phyloP scores from a whole-genome alignment of 164 flowering plant species.

The Pachysandra terminalis region DNA sequence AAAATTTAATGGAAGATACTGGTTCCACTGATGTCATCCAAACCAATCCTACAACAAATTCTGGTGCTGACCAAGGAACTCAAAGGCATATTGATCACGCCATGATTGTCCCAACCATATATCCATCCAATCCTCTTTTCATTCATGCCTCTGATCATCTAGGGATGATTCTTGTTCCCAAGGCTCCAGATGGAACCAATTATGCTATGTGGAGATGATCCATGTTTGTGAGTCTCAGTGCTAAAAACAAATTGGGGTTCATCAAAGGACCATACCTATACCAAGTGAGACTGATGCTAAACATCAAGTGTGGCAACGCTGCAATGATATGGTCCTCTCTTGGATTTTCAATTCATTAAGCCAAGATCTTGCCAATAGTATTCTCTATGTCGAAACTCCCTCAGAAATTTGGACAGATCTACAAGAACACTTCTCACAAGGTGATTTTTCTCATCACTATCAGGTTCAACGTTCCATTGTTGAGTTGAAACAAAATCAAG shows the following conservation, averaged over 20 bases:
- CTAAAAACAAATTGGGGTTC: slow-evolving; percentile 5
- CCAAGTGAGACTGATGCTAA: background rate
- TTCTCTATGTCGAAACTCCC: background rate
- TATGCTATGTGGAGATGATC: background rate
- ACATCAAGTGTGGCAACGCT: slow-evolving; percentile 1
- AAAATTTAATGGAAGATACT: no score
- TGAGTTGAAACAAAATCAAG: background rate
- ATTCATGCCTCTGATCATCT: background rate
- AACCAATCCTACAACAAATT: no score
- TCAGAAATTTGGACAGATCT: slow-evolving; percentile 1
- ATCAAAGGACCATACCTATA: background rate
- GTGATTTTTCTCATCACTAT: background rate
- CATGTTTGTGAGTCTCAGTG: background rate
- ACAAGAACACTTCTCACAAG: background rate
- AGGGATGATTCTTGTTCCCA: background rate
- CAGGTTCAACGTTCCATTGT: background rate
- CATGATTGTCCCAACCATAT: background rate
- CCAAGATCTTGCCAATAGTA: background rate
- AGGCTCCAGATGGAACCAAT: background rate
- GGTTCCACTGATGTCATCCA: no score
- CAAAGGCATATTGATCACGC: no score
- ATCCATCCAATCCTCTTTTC: background rate
- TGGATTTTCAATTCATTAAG: background rate
- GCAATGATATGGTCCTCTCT: slow-evolving; percentile 1
- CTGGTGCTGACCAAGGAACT: no score